Percentiles rank a stretch among this genome's conserved stretches.
phyloP scores from a whole-genome alignment of 2,329 filamentous ascomycete genomes.

The Emydomyces testavorans region DNA sequence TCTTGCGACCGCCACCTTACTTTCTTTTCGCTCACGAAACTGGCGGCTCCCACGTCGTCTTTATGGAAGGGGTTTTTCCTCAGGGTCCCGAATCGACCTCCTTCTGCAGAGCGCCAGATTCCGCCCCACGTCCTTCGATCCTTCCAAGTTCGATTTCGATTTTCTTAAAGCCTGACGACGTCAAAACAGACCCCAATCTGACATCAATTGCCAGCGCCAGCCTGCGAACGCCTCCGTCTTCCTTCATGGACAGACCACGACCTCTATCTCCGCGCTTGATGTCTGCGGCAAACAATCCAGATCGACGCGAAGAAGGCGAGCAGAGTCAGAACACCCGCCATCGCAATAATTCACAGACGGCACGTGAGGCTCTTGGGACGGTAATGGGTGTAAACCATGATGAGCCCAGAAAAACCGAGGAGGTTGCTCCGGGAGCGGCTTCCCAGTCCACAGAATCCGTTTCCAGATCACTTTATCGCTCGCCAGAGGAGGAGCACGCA shows the following conservation, averaged over 20 bases:
- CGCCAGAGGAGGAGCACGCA: constrained; percentile 28
- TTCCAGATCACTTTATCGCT: constrained; percentile 36
- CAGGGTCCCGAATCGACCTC: constrained; percentile 32
- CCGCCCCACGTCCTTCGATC: constrained; percentile 21
- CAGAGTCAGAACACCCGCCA: constrained; percentile 16
- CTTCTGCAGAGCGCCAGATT: constrained; percentile 23
- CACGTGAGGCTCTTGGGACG: constrained; percentile 32
- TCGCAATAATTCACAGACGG: constrained; percentile 32
- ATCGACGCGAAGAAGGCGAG: constrained; percentile 26
- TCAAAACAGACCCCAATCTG: constrained; percentile 29
- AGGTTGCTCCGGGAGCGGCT: not conserved
- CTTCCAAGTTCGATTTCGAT: constrained; percentile 25
- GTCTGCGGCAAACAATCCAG: constrained; percentile 41
- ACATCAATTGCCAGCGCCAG: constrained; percentile 35
- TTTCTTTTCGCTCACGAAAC: constrained; percentile 1
- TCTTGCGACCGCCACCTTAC: not conserved
- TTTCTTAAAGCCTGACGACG: constrained; percentile 26
- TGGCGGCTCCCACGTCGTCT: constrained; percentile 19
- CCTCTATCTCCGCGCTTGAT: constrained; percentile 28
- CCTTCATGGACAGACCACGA: constrained; percentile 28
- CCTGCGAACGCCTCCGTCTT: constrained; percentile 27
- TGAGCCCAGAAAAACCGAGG: constrained; percentile 21
- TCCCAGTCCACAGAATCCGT: constrained; percentile 11
- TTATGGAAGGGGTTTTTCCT: constrained; percentile 36
- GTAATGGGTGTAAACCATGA: constrained; percentile 26